Evolutionary conservation across 2,329 filamentous ascomycete genomes (phyloP).

Genomic region (Aspergillus pseudonomiae): DNA sequence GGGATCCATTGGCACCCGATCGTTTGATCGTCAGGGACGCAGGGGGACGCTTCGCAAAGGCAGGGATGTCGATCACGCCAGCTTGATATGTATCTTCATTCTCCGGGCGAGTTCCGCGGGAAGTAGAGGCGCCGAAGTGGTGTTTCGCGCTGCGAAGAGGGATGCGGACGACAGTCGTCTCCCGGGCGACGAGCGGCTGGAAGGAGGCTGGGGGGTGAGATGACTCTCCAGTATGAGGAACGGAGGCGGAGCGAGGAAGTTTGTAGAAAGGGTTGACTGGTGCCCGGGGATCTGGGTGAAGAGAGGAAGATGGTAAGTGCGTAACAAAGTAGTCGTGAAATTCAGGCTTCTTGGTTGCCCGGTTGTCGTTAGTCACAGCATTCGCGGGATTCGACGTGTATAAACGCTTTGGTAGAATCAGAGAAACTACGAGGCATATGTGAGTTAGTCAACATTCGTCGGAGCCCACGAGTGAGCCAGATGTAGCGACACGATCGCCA

Average conservation of each 20-base stretch:
- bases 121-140: constrained; percentile 82
- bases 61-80: constrained; percentile 88
- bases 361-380: constrained; percentile 15
- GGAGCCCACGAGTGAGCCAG: neutral
- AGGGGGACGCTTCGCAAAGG: constrained; percentile 84
- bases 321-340: constrained; percentile 99
- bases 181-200: constrained; percentile 67
- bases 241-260: constrained; percentile 81
- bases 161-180: constrained; percentile 92
- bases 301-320: constrained; percentile 87
- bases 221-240: constrained; percentile 66
- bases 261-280: constrained; percentile 73
- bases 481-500: neutral
- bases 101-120: constrained; percentile 79
- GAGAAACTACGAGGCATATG: constrained; percentile 33
- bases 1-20: constrained; percentile 31
- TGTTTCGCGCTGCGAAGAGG: constrained; percentile 92
- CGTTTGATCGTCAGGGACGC: constrained; percentile 57
- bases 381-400: constrained; percentile 24
- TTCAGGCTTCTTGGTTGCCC: constrained; percentile 44
- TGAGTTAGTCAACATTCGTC: neutral
- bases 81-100: constrained; percentile 96
- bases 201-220: constrained; percentile 58
- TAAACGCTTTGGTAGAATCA: constrained; percentile 29
- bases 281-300: constrained; percentile 80